Evolutionary conservation across 345 rosid species (phyloP), one percentile per base, ranked within the genome.

Genomic region (Reutealis trisperma): DNA sequence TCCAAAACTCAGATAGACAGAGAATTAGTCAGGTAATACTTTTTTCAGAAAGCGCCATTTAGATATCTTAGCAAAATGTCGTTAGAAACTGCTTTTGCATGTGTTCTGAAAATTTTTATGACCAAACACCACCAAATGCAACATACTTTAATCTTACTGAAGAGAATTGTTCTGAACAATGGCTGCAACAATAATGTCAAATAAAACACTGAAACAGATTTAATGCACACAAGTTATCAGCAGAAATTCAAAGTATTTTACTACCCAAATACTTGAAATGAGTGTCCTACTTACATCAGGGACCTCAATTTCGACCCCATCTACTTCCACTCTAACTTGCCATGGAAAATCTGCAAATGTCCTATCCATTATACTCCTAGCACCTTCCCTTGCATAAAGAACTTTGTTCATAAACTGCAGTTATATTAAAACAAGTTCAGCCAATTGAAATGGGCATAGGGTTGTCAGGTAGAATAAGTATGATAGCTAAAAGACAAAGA

Each of bases 291-390:
- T 52, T 62, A 92, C 97, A 93, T 86, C 88, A 21, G 97, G 97
- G 34, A 92, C 90, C 70, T 86, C 89, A 55, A 92, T 84, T 67
- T 87, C 93, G 82, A 84, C 82, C 57, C 94, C 97, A 80, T 92
- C 97, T 62, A 92, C 97, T 88, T 92, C 93, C 81, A 92, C 93
- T 92, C 90, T 89, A 57, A 89, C 92, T 70, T 92, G 91, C 97
- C 93, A 88, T 47, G 97, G 94, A 79, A 92, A 84, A 78, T 92
- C 94, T 7, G 93, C 93, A 85, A 94, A 90, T 70, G 97, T 88
- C 85, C 97, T 85, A 82, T 90, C 97, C 97, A 90, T 90, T 75
- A 92, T 92, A 74, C 89, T 92, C 84, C 87, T 90, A 16, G 94
- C 97, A 58, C 97, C 97, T 88, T 92, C 94, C 86, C 88, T 89